Base-by-base conservation (phyloP, 176 grass and related monocot genomes). In the Oryza brachyantha region DNA sequence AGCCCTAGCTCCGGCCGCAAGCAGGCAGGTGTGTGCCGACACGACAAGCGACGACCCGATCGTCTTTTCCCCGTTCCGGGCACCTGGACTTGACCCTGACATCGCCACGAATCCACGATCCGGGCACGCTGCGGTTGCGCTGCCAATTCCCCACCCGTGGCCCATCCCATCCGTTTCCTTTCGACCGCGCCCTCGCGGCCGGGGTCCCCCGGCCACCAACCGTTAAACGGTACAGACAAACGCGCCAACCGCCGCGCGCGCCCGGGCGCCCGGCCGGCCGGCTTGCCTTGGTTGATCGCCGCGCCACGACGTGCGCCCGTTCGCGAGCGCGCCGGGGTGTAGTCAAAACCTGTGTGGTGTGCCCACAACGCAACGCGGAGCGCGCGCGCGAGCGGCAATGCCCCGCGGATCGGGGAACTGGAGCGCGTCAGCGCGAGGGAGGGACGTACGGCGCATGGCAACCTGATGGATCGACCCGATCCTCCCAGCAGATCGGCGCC, bases 81-180 rank as follows among this genome's bases (percentile, higher is more conserved):
- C 61, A 10, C 32, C 10, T 21, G 28, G 62, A 24, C 73, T 9
- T 61, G 69, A 10, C 29, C 5, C 43, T 17, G 45, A 48, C 45
- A 19, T 9, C n/a, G 67, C 40, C 68, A 26, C 16, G n/a, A 64
- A 64, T 46, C 57, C 55, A n/a, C n/a, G n/a, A n/a, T n/a, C n/a
- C n/a, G n/a, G 58, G 40, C 58, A 72, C 58, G 59, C 3, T 7
- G 79, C 68, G 58, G 68, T 73, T 72, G 64, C 82, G 25, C 14
- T 70, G 73, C 64, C 52, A 35, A 73, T 64, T 82, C 50, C 21
- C 19, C n/a, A n/a, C 36, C 29, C 11, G 19, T 29, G 60, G 7
- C 48, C 10, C 16, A 5, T 13, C 34, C 72, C 52, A 38, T 74
- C 38, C 36, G 38, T 38, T 45, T 27, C 11, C 37, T 25, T 3